Percentiles rank a stretch among this genome's conserved stretches.
Conservation (phyloP, 2,329 filamentous ascomycete species). For the Scedosporium apiospermum region DNA sequence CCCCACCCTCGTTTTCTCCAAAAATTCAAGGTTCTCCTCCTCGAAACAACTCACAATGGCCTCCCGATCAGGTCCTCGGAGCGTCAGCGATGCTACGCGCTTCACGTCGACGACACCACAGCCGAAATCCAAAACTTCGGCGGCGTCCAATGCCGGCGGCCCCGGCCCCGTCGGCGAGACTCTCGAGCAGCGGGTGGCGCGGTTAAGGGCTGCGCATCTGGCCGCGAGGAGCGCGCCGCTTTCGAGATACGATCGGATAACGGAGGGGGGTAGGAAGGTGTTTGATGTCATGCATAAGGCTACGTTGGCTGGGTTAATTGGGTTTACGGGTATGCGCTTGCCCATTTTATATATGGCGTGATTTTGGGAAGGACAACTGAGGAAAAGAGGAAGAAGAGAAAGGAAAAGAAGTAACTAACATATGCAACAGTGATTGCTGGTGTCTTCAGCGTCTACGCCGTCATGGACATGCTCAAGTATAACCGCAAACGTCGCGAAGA, state of each 20-base stretch:
- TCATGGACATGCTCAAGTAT: conserved; percentile 51
- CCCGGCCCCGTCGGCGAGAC: conserved; percentile 41
- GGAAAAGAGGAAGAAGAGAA: too few species aligned
- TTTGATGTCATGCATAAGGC: conserved; percentile 48
- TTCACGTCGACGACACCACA: conserved; percentile 49
- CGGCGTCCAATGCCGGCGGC: conserved; percentile 12
- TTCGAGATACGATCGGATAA: conserved; percentile 40
- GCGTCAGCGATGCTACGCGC: conserved; percentile 70
- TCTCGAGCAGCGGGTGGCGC: conserved; percentile 58
- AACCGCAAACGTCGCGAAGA: conserved; percentile 51
- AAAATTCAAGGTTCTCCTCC: neutral
- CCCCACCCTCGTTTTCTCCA: neutral
- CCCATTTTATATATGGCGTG: neutral
- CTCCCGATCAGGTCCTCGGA: conserved; percentile 46
- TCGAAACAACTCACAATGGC: conserved; percentile 21
- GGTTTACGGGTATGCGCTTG: conserved; percentile 42
- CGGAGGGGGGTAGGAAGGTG: conserved; percentile 37
- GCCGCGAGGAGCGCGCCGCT: conserved; percentile 52
- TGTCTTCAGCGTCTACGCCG: conserved; percentile 48
- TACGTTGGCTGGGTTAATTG: conserved; percentile 44
- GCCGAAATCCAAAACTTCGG: conserved; percentile 51
- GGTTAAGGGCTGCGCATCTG: conserved; percentile 57
- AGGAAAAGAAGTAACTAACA: neutral
- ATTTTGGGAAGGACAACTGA: neutral
- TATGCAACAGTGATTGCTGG: conserved; percentile 38